Base-by-base conservation (phyloP, 2,329 filamentous ascomycete genomes). In the Leptodontidium sp. region DNA sequence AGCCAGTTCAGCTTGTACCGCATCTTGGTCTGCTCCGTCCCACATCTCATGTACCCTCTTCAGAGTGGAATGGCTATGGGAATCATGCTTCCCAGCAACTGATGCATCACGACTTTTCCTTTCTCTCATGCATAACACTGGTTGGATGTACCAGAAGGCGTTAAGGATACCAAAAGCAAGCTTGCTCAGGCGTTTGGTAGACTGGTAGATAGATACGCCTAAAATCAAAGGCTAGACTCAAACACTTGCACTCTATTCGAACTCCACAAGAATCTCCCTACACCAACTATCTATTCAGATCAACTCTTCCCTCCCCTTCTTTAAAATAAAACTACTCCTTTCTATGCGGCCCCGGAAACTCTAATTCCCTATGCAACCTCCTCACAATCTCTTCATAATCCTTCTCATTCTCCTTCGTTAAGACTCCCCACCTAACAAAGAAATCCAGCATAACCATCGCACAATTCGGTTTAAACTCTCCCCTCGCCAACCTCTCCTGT, bases 401-500 rank as follows among this genome's bases (percentile, higher is more conserved):
- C 61, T 87, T 86, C 82, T 98, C 94, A 77, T 94, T 93, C 75
- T 92, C 92, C 53, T 83, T 80, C 9, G 91, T 97, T 77, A 98
- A 78, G 70, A 97, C 88, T 0, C 93, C 92, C 80, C 94, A 93
- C 64, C 95, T 87, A 73, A 97, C 85, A 78, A 99, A 92, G 82
- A 98, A 99, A 79, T 98, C 94, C 57, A 98, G 81, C 78, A 96
- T 82, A 59, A 97, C 88, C 68, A 96, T 79, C 15, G 92, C 91
- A 80, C 94, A 98, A 79, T 98, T 98, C 1, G 94, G 92, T 84
- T 99, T 99, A 84, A 95, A 99, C 74, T 91, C 87, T 15, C 92
- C 93, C 64, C 84, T 82, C 17, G 85, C 86, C 77, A 99, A 82
- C 55, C 90, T 89, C 67, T 85, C 83, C 79, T 90, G 87, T 55